Evolutionary conservation across 2,329 filamentous ascomycete species (phyloP), one percentile per base, ranked within the genome.

Genomic region (Stemphylium lycopersici): DNA sequence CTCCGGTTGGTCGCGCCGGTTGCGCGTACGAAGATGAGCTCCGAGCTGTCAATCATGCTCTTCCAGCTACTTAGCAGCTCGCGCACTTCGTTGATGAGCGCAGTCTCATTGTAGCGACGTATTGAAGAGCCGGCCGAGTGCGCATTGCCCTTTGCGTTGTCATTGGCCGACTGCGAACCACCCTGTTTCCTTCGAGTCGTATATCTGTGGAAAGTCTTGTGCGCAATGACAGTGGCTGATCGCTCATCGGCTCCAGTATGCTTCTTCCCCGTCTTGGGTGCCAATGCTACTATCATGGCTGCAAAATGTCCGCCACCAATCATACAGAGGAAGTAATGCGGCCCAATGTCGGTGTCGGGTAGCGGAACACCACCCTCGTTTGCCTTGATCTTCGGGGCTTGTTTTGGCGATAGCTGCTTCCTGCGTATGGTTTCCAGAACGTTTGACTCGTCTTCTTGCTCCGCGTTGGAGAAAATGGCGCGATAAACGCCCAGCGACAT

Each of bases 171-270:
- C 74, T 99, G 95, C 10, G 92, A 88, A 37, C 96, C 95, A 80
- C 95, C 95, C 75, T 99, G 95, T 74, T 99, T 99, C 63, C 95
- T 85, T 61, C 95, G 84, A 5, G 95, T 99, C 0, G 96, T 99
- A 72, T 99, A 99, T 52, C 95, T 85, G 75, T 99, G 96, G 75
- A 98, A 99, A 0, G 93, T 97, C 79, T 99, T 99, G 77, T 98
- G 93, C 0, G 92, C 93, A 39, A 97, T 83, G 0, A 98, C 91
- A 0, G 89, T 89, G 5, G 93, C 91, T 68, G 96, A 90, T 48
- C 91, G 84, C 62, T 96, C 92, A 70, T 96, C 84, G 1, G 89
- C 82, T 0, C 90, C 89, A 11, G 84, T 80, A 3, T 81, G 80
- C 47, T 86, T 85, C 71, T 90, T 93, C 33, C 86, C 84, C 48